A percentile compares a stretch with the other conserved stretches of the same genome.
phyloP scores from a whole-genome alignment of 768 basidiomycete species.

The Podaxis mareebaensis region DNA sequence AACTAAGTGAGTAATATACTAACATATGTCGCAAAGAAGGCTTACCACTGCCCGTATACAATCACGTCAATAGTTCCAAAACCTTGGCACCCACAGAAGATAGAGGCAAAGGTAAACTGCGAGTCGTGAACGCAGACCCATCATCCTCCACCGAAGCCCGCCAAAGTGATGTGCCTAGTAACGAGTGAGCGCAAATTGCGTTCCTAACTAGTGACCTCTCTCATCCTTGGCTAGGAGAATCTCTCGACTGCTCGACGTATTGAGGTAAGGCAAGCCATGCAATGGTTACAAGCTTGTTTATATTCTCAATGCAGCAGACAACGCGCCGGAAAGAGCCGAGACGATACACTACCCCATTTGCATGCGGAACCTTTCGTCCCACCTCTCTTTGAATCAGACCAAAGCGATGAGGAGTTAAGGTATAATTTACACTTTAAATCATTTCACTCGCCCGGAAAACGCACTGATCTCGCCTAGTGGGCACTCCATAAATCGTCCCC shows the following conservation, averaged over 20 bases:
- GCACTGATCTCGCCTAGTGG: too few relatives aligned
- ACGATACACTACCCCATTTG: background rate
- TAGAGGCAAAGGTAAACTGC: background rate
- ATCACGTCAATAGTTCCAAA: background rate
- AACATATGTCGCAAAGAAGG: background rate
- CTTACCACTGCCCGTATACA: background rate
- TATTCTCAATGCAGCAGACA: background rate
- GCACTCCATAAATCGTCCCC: background rate
- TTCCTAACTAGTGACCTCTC: too few relatives aligned
- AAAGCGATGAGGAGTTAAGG: background rate
- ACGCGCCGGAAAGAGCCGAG: background rate
- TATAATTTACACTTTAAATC: background rate
- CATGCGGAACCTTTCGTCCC: background rate
- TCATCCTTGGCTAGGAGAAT: background rate
- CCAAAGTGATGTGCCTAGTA: background rate
- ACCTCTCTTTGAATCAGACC: background rate
- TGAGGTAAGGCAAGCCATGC: background rate
- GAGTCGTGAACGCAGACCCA: background rate
- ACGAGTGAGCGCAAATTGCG: background rate
- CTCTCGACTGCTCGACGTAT: background rate
- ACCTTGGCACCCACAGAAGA: background rate
- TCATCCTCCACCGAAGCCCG: background rate
- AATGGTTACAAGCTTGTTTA: background rate
- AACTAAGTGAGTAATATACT: background rate
- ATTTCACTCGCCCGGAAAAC: too few relatives aligned